These are phyloP conservation scores for Waitea zeae DNA, from an alignment of 1,284 basidiomycete species.

Conservation along the genomic window DNA sequence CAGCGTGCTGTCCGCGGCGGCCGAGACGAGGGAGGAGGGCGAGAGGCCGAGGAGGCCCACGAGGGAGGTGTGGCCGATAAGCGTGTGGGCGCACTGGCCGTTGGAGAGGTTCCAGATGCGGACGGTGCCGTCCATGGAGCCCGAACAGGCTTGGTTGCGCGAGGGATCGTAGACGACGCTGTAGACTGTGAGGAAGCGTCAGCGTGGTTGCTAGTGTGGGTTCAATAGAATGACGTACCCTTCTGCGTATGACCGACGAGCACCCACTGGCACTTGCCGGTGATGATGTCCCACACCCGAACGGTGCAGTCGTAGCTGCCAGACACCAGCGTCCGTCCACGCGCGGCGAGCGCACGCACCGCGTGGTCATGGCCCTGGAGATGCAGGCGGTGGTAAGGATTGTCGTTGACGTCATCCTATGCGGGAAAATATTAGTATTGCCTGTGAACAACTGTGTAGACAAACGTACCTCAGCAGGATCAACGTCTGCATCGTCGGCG, in stretches of 20 bases:
- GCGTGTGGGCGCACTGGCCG: conserved; percentile 62
- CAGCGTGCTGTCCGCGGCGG: conserved; percentile 85
- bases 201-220: background rate
- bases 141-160: conserved; percentile 80
- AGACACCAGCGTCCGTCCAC: conserved; percentile 81
- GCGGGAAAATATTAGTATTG: no score
- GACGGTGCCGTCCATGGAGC: conserved; percentile 93
- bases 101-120: conserved; percentile 79
- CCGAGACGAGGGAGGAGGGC: conserved; percentile 77
- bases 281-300: conserved; percentile 87
- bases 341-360: conserved; percentile 80
- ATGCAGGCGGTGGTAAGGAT: conserved; percentile 78
- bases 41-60: conserved; percentile 81
- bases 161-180: conserved; percentile 76
- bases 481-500: conserved; percentile 47
- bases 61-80: conserved; percentile 78
- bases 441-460: no score
- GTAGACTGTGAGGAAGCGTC: conserved; percentile 41
- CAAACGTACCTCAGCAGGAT: conserved; percentile 49
- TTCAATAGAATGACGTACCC: conserved; percentile 28
- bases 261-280: conserved; percentile 69
- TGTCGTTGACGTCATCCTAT: conserved; percentile 61
- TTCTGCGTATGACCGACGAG: conserved; percentile 82
- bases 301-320: conserved; percentile 91
- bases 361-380: conserved; percentile 83